Evolutionary conservation across 2,329 filamentous ascomycete species (phyloP).

Genomic region (Akanthomyces muscarius): DNA sequence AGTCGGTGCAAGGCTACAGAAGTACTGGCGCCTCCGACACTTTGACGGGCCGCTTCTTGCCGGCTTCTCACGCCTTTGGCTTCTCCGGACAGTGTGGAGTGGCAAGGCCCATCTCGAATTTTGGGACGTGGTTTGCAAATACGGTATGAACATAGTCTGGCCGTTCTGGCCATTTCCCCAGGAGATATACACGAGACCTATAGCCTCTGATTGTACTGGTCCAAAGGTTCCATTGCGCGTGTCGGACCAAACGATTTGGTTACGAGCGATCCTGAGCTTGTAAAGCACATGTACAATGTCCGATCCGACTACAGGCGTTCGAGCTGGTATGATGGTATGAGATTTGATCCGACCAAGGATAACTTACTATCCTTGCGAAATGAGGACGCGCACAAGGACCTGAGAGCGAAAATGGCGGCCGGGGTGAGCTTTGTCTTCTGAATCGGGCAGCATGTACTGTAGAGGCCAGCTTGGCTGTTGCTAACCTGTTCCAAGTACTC

Average conservation of each 20-base stretch:
- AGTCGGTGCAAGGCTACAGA: conserved; percentile 21
- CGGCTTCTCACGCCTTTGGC: conserved; percentile 38
- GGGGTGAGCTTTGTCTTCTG: conserved; percentile 34
- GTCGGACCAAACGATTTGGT: conserved; percentile 40
- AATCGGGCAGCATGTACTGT: neutral
- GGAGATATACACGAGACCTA: neutral
- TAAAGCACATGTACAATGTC: conserved; percentile 33
- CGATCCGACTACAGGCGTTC: conserved; percentile 33
- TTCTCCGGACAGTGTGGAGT: conserved; percentile 29
- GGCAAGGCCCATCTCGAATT: conserved; percentile 34
- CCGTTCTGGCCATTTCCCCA: neutral
- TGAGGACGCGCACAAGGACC: conserved; percentile 38
- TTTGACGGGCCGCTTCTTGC: conserved; percentile 37
- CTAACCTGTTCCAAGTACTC: conserved; percentile 34
- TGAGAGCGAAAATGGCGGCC: conserved; percentile 46
- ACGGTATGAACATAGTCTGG: conserved; percentile 27
- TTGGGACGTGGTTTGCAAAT: conserved; percentile 32
- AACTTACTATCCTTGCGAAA: conserved; percentile 49
- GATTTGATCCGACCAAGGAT: conserved; percentile 49
- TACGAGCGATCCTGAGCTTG: conserved; percentile 36
- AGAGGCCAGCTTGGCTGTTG: neutral
- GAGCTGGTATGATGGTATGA: conserved; percentile 45
- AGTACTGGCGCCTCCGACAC: conserved; percentile 37
- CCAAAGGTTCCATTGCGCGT: conserved; percentile 32
- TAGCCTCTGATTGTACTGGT: neutral